phyloP scores from a whole-genome alignment of 202 grass and related monocot species.

The Zizania palustris region DNA sequence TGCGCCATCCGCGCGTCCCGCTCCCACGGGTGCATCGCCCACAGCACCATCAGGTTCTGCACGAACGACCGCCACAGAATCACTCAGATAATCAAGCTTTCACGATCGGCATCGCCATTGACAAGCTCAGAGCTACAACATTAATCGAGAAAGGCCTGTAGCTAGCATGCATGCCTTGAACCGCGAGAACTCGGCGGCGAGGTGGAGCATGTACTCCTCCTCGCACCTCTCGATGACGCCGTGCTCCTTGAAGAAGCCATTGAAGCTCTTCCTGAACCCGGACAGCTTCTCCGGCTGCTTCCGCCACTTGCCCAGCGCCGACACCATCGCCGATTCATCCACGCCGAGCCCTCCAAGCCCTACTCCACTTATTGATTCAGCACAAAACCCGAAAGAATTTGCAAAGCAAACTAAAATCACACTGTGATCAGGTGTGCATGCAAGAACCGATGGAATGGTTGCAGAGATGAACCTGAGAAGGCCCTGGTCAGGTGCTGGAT shows the following conservation, averaged over 20 bases:
- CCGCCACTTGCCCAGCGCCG: constrained; percentile 64
- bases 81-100: background rate
- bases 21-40: constrained; percentile 96
- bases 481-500: constrained; percentile 70
- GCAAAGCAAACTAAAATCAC: too few relatives aligned
- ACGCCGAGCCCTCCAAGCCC: constrained; percentile 77
- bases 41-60: constrained; percentile 77
- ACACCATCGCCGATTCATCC: constrained; percentile 70
- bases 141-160: background rate
- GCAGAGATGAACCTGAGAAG: constrained; percentile 66
- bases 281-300: constrained; percentile 74
- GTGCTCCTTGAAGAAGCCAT: constrained; percentile 53
- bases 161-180: constrained; percentile 51
- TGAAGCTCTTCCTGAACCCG: constrained; percentile 66
- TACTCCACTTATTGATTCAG: background rate
- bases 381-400: background rate
- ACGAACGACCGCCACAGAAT: background rate
- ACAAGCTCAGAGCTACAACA: background rate
- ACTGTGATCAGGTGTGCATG: too few relatives aligned
- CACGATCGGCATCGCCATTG: background rate
- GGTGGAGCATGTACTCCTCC: constrained; percentile 66
- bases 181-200: constrained; percentile 74
- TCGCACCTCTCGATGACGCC: constrained; percentile 71
- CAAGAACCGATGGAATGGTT: background rate
- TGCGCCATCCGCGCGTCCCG: constrained; percentile 81